These are phyloP conservation scores for Vickermania spadyakhi DNA, from an alignment of 208 protist species.

Conservation along the genomic window DNA sequence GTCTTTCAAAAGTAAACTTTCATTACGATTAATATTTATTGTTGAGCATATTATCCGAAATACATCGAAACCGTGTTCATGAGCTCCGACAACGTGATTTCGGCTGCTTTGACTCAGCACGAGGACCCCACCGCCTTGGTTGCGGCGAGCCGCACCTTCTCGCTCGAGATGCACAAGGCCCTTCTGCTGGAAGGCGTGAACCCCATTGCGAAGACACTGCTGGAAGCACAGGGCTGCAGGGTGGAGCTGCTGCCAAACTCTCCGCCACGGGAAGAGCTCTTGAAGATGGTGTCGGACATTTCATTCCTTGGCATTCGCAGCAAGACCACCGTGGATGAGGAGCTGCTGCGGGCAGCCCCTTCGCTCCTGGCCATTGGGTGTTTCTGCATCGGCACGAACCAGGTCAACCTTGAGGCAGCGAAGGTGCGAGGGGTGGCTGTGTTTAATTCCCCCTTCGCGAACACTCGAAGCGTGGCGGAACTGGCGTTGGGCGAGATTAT, in stretches of 20 bases:
- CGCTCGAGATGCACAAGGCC: constrained; percentile 17
- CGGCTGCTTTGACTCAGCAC: no score
- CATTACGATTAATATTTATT: no score
- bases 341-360: constrained; percentile 62
- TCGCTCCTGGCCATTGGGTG: constrained; percentile 86
- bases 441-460: constrained; percentile 94
- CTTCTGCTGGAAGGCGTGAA: constrained; percentile 88
- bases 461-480: constrained; percentile 92
- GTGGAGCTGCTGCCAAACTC: constrained; percentile 62
- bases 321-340: constrained; percentile 81
- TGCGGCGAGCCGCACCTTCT: not conserved
- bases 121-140: no score
- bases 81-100: no score
- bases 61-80: no score
- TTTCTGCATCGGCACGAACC: constrained; percentile 95
- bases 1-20: no score
- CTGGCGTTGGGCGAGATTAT: constrained; percentile 90
- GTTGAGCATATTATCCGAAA: no score
- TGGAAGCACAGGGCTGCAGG: constrained; percentile 70
- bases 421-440: constrained; percentile 79
- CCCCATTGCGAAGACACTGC: constrained; percentile 48
- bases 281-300: constrained; percentile 75
- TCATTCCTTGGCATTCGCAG: constrained; percentile 89
- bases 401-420: constrained; percentile 83
- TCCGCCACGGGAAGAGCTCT: constrained; percentile 53